Base-by-base conservation (phyloP, 2,329 filamentous ascomycete species). In the Ustulina deusta region DNA sequence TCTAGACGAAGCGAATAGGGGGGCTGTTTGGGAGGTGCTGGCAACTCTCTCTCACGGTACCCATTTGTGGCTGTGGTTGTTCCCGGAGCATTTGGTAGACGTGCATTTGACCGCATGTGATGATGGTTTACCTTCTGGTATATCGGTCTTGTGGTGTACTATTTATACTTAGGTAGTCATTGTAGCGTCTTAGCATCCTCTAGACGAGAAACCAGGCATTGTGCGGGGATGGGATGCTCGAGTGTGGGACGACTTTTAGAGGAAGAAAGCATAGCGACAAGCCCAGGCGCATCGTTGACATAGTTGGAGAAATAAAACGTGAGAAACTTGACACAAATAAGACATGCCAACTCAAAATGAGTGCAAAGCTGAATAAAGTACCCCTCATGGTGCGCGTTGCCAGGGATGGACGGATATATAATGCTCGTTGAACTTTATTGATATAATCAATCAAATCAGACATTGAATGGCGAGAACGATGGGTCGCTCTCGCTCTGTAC, bases 31-130 rank as follows among this genome's bases (percentile, higher is more conserved):
- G 61, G 65, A 65, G 65, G 52, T 51, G 58, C 62, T 51, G 62
- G 65, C 38, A 10, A 63, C 42, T 61, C 62, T 65, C 68, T 63
- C 65, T 46, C 20, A n/a, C 32, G 42, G 1, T 22, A 36, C 25
- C 22, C 10, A 40, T 55, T 40, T 15, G 29, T 25, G 34, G 27
- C 25, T 27, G 36, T 32, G 27, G 51, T 58, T 61, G 27, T 44
- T 54, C 13, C 20, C 52, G 25, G 48, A 27, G 52, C 25, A 46
- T 56, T 63, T 61, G 60, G 48, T 55, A 60, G 15, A 63, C 40
- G 42, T 56, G 44, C 49, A 46, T 36, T 52, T 42, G 48, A 61
- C 40, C 46, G 58, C 48, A 60, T 64, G 57, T 59, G 61, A 58
- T 46, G 64, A 32, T 15, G 38, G 59, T 55, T 56, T 13, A 29